Percentiles rank a stretch among this genome's conserved stretches.
phyloP scores from a whole-genome alignment of 1,284 basidiomycete genomes.

The Psilocybe mexicana region DNA sequence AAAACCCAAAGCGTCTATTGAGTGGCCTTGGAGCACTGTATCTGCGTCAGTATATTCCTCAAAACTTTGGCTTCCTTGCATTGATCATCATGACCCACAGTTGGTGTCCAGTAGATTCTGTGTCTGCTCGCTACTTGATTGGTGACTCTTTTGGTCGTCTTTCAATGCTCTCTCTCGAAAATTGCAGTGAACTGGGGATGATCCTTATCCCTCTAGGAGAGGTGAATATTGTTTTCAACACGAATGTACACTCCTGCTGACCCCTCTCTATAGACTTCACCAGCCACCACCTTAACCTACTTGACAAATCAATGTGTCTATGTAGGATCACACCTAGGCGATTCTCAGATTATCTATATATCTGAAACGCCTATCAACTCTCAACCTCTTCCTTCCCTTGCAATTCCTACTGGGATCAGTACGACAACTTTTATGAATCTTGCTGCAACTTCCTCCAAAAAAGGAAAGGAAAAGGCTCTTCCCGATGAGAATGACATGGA shows the following conservation, averaged over 20 bases:
- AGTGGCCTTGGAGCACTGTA: conserved; percentile 75
- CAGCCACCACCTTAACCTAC: conserved; percentile 76
- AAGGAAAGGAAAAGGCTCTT: conserved; percentile 38
- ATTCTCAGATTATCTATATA: conserved; percentile 77
- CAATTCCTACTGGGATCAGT: conserved; percentile 47
- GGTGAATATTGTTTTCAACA: conserved; percentile 37
- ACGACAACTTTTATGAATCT: conserved; percentile 38
- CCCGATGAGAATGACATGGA: conserved; percentile 28
- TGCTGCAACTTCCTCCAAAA: conserved; percentile 23
- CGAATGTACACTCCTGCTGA: background rate
- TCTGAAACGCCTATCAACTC: conserved; percentile 43
- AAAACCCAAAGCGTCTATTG: conserved; percentile 52
- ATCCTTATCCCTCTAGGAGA: conserved; percentile 71
- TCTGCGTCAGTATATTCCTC: conserved; percentile 47
- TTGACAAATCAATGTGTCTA: conserved; percentile 77
- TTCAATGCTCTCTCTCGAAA: conserved; percentile 61
- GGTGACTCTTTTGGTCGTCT: conserved; percentile 81
- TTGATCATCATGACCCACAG: conserved; percentile 32
- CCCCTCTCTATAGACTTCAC: conserved; percentile 56
- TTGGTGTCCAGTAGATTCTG: conserved; percentile 48
- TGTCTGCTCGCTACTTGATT: conserved; percentile 57
- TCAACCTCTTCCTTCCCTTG: conserved; percentile 47
- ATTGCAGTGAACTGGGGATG: conserved; percentile 47
- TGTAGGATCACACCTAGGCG: conserved; percentile 81
- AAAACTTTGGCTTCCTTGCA: background rate